Evolutionary conservation across 1,284 basidiomycete genomes (phyloP).

Genomic region (Jaminaea rosea): DNA sequence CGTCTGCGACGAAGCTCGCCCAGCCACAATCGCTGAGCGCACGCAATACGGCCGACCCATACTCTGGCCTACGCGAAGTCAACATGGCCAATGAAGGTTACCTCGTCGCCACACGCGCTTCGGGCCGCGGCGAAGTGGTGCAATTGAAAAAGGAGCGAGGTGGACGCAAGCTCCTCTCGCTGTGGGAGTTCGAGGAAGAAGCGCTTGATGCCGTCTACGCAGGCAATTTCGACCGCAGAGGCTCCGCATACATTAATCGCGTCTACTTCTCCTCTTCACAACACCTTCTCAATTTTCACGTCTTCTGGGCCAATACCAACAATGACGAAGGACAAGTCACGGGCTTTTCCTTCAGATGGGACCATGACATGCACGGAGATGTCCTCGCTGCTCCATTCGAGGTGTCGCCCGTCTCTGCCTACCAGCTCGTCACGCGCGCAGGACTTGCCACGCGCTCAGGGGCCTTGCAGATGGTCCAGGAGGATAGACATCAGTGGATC

Average conservation of each 20-base stretch:
- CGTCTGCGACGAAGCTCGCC: slow-evolving; percentile 11
- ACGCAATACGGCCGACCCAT: not conserved
- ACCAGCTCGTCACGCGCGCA: slow-evolving; percentile 52
- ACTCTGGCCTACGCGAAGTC: slow-evolving; percentile 20
- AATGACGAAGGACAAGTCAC: slow-evolving; percentile 56
- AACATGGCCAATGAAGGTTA: slow-evolving; percentile 33
- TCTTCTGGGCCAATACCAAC: slow-evolving; percentile 55
- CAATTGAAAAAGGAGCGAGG: slow-evolving; percentile 12
- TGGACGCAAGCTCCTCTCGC: slow-evolving; percentile 12
- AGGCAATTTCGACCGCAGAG: slow-evolving; percentile 57
- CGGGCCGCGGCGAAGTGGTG: slow-evolving; percentile 28
- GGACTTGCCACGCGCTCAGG: slow-evolving; percentile 68
- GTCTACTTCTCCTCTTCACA: slow-evolving; percentile 54
- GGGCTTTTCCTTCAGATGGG: slow-evolving; percentile 63
- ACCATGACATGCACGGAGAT: slow-evolving; percentile 63
- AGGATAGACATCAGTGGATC: slow-evolving; percentile 61
- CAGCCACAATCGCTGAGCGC: slow-evolving; percentile 21
- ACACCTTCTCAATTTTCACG: slow-evolving; percentile 52
- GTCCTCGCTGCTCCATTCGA: slow-evolving; percentile 54
- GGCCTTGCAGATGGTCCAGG: slow-evolving; percentile 66
- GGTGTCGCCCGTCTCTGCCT: slow-evolving; percentile 51
- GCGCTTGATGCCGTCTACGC: slow-evolving; percentile 42
- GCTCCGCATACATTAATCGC: slow-evolving; percentile 59
- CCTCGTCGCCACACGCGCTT: slow-evolving; percentile 27
- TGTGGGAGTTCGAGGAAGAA: slow-evolving; percentile 43